Base-by-base conservation (phyloP, 345 rosid genomes). In the Citrus trifoliata region DNA sequence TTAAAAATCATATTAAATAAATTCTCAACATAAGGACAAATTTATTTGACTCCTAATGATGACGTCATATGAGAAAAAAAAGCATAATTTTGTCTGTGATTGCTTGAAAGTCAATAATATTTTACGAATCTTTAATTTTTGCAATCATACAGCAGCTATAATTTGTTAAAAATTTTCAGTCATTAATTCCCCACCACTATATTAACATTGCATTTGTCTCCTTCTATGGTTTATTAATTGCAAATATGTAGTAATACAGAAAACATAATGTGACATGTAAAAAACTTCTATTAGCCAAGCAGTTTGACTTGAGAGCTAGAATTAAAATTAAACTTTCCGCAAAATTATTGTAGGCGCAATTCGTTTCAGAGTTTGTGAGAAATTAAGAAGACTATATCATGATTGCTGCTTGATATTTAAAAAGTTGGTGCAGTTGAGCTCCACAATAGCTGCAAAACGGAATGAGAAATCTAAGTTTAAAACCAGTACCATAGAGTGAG, bases 401-500 rank as follows among this genome's bases (percentile, higher is more conserved):
- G 32, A 71, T 42, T 64, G 38, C 18, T 9, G 74, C 30, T 71
- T 28, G 25, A n/a, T 7, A 14, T 32, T 66, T 71, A 38, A 71
- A 22, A 5, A 10, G 42, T 10, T 53, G 53, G 13, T 28, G 40
- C 27, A 69, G 6, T 12, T 21, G 12, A 19, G 8, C 16, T 51
- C 7, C 32, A 18, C 5, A 30, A 30, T 42, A 33, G 13, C 56
- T 55, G 32, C 38, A 58, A 53, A 46, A 21, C 53, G 66, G 6
- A 22, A 53, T 10, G 33, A 58, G 27, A 61, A 27, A 28, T 60
- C 68, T 38, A 40, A 67, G 78, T 79, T 61, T 67, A 48, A 77
- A 78, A 79, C 53, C 72, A 73, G 62, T 89, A 95, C 98, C 93
- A 79, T 87, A 83, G 35, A 83, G 42, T 3, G 85, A 70, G 7